phyloP scores from a whole-genome alignment of 768 basidiomycete species.

The Roridomyces roridus region DNA sequence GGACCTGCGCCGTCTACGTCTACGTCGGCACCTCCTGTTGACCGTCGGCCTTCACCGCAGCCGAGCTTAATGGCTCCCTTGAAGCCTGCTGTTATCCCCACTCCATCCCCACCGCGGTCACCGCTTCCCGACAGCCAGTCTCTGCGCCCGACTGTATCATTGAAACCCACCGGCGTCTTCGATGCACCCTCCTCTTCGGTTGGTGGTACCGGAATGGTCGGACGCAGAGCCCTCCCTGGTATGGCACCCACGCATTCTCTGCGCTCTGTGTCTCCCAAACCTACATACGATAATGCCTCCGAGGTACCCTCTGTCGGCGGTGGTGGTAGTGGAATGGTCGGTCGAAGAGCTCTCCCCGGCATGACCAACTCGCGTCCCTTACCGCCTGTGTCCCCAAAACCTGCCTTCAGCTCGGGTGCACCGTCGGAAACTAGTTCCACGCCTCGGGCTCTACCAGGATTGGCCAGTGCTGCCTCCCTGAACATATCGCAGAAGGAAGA shows the following conservation, averaged over 20 bases:
- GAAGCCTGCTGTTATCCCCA: neutral
- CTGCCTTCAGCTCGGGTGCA: neutral
- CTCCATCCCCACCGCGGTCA: neutral
- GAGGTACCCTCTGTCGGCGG: conserved; percentile 1
- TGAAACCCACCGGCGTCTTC: neutral
- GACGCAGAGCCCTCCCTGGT: conserved; percentile 7
- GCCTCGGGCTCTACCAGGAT: conserved; percentile 49
- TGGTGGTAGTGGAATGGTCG: conserved; percentile 34
- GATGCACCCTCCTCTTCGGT: neutral
- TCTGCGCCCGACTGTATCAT: neutral
- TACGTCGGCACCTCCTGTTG: neutral
- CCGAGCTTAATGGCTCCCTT: no score
- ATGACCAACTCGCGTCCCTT: conserved; percentile 12
- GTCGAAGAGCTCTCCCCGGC: conserved; percentile 27
- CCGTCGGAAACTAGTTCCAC: conserved; percentile 16
- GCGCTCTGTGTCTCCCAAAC: conserved; percentile 9
- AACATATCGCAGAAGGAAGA: conserved; percentile 27
- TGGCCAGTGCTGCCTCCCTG: conserved; percentile 26
- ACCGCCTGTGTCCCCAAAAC: conserved; percentile 13
- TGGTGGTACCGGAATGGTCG: neutral
- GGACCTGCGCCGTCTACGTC: neutral
- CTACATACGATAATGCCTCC: neutral
- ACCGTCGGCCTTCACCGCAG: no score
- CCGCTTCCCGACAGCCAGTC: neutral
- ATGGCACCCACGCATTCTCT: conserved; percentile 1